Conservation (phyloP, 805 yeast species). For the Saccharomycopsis synnaedendra region DNA sequence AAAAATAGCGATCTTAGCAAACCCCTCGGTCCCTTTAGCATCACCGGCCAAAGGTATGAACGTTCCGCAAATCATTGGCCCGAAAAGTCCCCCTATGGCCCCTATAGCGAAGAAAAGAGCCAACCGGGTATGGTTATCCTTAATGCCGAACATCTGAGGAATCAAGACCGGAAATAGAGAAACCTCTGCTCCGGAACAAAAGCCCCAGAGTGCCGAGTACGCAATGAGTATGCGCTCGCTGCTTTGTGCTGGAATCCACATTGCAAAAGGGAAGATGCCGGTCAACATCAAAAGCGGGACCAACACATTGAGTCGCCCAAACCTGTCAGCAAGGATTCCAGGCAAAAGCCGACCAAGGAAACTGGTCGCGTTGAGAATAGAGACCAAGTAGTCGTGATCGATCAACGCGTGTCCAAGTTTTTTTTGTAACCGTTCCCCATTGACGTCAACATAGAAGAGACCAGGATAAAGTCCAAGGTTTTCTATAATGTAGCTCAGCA, state of each 20-base stretch:
- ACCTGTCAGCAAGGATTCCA: constrained; percentile 33
- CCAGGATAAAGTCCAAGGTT: constrained; percentile 27
- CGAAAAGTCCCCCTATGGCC: constrained; percentile 24
- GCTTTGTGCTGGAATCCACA: constrained; percentile 24
- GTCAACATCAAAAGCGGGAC: constrained; percentile 22
- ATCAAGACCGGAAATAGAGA: constrained; percentile 25
- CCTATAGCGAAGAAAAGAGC: constrained; percentile 22
- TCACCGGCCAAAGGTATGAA: constrained; percentile 20
- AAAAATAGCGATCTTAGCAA: neutral
- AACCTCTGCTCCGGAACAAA: constrained; percentile 25
- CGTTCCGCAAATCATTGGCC: constrained; percentile 26
- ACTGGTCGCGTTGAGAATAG: constrained; percentile 30
- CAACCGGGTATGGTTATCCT: constrained; percentile 24
- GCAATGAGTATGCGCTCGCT: constrained; percentile 17
- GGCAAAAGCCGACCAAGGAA: constrained; percentile 39
- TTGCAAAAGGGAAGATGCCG: constrained; percentile 22
- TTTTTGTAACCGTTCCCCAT: constrained; percentile 8
- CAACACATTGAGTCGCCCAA: constrained; percentile 35
- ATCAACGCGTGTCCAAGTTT: constrained; percentile 3
- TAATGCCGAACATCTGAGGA: constrained; percentile 25
- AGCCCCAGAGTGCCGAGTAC: constrained; percentile 25
- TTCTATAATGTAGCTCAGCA: constrained; percentile 3
- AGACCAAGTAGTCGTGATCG: constrained; percentile 2
- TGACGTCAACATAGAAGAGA: constrained; percentile 17
- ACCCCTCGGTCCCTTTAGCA: neutral